A percentile compares a stretch with the other conserved stretches of the same genome.
These are phyloP conservation scores for Cryomyces minteri DNA, from an alignment of 495 filamentous ascomycete species.

Conservation along the genomic window DNA sequence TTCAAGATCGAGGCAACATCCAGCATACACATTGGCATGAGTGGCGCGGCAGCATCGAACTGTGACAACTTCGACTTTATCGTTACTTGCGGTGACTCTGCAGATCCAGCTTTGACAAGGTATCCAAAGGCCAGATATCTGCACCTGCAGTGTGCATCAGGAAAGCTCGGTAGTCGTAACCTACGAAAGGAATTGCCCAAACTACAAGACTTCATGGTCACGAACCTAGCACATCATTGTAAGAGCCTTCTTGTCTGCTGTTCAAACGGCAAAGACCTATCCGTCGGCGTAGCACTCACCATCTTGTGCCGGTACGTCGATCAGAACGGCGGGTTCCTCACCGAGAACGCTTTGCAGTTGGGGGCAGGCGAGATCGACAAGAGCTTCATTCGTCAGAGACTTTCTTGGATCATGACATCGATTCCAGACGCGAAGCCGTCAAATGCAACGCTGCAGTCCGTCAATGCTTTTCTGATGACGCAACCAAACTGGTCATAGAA, in stretches of 20 bases:
- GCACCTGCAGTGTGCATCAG: conserved; percentile 40
- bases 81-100: conserved; percentile 14
- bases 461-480: conserved; percentile 73
- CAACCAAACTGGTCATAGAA: not conserved
- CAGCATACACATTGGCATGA: conserved; percentile 13
- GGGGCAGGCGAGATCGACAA: conserved; percentile 36
- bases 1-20: conserved; percentile 16
- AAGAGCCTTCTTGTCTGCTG: conserved; percentile 37
- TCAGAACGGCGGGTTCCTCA: conserved; percentile 28
- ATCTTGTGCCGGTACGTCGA: conserved; percentile 44
- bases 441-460: conserved; percentile 61
- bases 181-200: conserved; percentile 44
- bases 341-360: not conserved
- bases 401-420: conserved; percentile 60
- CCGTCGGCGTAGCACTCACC: conserved; percentile 39
- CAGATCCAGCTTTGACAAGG: not conserved
- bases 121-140: conserved; percentile 23
- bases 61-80: conserved; percentile 12
- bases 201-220: conserved; percentile 30
- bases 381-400: conserved; percentile 49
- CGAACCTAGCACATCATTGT: conserved; percentile 2
- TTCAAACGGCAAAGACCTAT: conserved; percentile 45
- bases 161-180: conserved; percentile 58
- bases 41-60: conserved; percentile 6
- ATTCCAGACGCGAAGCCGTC: conserved; percentile 62